Conservation (phyloP, 1,284 basidiomycete species). For the Neolentinus lepideus region DNA sequence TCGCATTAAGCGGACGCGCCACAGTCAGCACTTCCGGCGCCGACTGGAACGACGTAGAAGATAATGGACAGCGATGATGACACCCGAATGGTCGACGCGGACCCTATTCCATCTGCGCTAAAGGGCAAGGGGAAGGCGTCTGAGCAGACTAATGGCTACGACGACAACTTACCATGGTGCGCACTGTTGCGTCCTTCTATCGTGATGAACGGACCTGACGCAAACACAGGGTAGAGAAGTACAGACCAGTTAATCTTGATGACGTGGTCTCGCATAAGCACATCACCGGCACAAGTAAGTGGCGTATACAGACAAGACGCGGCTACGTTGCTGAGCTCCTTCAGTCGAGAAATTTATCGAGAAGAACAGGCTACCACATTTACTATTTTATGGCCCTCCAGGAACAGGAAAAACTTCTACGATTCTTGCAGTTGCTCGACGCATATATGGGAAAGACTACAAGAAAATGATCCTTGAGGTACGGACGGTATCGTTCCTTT, state of each 20-base stretch:
- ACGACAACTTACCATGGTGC: slow-evolving; percentile 73
- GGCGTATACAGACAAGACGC: not conserved
- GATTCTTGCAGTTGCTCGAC: slow-evolving; percentile 91
- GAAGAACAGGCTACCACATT: slow-evolving; percentile 89
- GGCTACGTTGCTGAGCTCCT: slow-evolving; percentile 6
- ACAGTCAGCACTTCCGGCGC: slow-evolving; percentile 41
- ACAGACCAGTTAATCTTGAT: slow-evolving; percentile 79
- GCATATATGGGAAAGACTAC: slow-evolving; percentile 83
- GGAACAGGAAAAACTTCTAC: slow-evolving; percentile 98
- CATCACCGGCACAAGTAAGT: slow-evolving; percentile 85
- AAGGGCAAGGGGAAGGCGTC: slow-evolving; percentile 69
- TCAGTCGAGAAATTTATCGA: slow-evolving; percentile 95
- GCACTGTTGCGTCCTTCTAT: slow-evolving; percentile 13
- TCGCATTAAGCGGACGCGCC: not conserved
- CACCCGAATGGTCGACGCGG: slow-evolving; percentile 41
- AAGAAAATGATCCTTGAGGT: slow-evolving; percentile 94
- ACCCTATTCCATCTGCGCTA: slow-evolving; percentile 22
- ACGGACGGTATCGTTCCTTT: slow-evolving; percentile 14
- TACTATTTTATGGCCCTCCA: slow-evolving; percentile 97
- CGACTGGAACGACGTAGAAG: slow-evolving; percentile 34
- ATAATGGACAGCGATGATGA: slow-evolving; percentile 36
- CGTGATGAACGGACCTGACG: slow-evolving; percentile 1
- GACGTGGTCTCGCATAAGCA: slow-evolving; percentile 95
- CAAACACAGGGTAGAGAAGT: slow-evolving; percentile 85
- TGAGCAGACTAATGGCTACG: slow-evolving; percentile 30